These are phyloP conservation scores for Lomentospora prolificans DNA, from an alignment of 2,329 filamentous ascomycete genomes.

Conservation along the genomic window DNA sequence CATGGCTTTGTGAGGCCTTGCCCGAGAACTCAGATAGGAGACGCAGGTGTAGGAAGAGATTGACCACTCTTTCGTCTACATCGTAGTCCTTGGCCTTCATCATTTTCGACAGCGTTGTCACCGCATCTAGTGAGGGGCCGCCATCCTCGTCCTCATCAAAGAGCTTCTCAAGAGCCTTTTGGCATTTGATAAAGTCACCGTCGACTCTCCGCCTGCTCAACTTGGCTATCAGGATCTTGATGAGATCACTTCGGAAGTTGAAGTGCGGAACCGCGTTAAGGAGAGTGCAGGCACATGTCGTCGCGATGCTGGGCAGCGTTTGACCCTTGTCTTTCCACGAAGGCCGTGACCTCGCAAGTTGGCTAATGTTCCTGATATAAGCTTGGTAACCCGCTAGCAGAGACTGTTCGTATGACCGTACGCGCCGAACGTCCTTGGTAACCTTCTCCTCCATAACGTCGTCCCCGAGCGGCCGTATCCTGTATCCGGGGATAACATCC, in stretches of 20 bases:
- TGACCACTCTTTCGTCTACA: constrained; percentile 76
- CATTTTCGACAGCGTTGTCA: constrained; percentile 82
- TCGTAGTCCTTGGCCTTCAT: constrained; percentile 80
- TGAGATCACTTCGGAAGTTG: constrained; percentile 82
- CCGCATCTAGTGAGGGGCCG: constrained; percentile 75
- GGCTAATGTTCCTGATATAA: constrained; percentile 68
- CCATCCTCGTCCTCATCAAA: constrained; percentile 88
- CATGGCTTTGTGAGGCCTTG: constrained; percentile 68
- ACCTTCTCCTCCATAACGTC: constrained; percentile 68
- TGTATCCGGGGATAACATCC: constrained; percentile 91
- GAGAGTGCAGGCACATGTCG: constrained; percentile 76
- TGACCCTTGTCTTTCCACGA: constrained; percentile 19
- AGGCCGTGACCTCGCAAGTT: constrained; percentile 46
- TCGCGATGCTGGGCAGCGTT: constrained; percentile 61
- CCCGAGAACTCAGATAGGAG: constrained; percentile 78
- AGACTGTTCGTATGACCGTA: constrained; percentile 79
- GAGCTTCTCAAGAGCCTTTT: constrained; percentile 67
- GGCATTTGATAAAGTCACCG: constrained; percentile 66
- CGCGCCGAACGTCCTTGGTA: constrained; percentile 79
- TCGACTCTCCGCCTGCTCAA: constrained; percentile 65
- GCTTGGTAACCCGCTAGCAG: constrained; percentile 75
- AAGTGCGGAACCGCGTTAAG: constrained; percentile 83
- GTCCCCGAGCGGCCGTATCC: constrained; percentile 74
- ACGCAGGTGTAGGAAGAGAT: constrained; percentile 83
- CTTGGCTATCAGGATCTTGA: constrained; percentile 80